Conservation (phyloP, 441 rosid species). For the Cnidoscolus chayamansa region DNA sequence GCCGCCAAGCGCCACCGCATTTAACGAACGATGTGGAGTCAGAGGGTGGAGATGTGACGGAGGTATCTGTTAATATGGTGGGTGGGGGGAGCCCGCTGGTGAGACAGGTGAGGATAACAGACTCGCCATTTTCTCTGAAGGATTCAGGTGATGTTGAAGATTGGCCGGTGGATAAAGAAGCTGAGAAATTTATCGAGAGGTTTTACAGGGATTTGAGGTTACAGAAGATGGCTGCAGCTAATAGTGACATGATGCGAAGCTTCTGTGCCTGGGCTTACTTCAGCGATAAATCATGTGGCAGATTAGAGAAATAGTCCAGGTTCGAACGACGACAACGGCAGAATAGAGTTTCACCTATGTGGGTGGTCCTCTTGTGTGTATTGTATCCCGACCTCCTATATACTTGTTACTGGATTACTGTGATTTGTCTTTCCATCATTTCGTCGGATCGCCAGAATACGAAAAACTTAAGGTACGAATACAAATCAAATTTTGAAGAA, state of each 20-base stretch:
- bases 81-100: slow-evolving; percentile 36
- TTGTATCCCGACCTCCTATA: too few species aligned
- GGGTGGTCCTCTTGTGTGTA: too few species aligned
- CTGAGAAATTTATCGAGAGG: slow-evolving; percentile 75
- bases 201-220: slow-evolving; percentile 59
- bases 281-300: too few species aligned
- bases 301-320: too few species aligned
- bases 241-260: not conserved
- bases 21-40: slow-evolving; percentile 3
- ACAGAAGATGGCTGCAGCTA: slow-evolving; percentile 44
- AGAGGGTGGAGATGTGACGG: not conserved
- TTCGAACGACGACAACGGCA: too few species aligned
- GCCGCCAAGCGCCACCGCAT: slow-evolving; percentile 13
- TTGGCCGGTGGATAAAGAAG: slow-evolving; percentile 59
- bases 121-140: slow-evolving; percentile 44
- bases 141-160: slow-evolving; percentile 34
- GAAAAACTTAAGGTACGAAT: too few species aligned
- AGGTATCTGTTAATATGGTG: slow-evolving; percentile 34
- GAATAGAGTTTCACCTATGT: too few species aligned
- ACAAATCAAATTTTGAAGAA: too few species aligned
- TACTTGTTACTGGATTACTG: too few species aligned
- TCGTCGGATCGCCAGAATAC: too few species aligned
- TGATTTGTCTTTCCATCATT: too few species aligned
- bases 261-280: not conserved
- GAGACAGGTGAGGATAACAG: slow-evolving; percentile 45